Base-by-base conservation (phyloP, 148 eudicot genomes). In the Fagopyrum esculentum region DNA sequence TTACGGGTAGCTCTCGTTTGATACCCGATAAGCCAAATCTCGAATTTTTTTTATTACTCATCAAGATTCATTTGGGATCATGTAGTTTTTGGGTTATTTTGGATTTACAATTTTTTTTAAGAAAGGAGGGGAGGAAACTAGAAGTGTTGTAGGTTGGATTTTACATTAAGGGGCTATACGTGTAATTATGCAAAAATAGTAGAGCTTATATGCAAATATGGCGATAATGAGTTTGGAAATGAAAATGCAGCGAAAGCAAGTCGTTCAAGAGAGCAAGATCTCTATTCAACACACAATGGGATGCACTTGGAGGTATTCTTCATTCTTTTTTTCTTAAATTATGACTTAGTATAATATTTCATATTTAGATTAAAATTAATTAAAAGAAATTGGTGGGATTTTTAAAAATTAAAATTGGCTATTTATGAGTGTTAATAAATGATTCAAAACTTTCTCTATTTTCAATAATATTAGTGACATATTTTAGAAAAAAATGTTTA, bases 151-250 rank as follows among this genome's bases (percentile, higher is more conserved):
- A 19, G 30, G 64, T 2, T 57, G 64, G 19, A 51, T 2, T 12
- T 12, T 3, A 5, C 12, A 2, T 51, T 54, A 15, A 16, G 52
- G 13, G 52, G 0, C 1, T 49, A 49, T 49, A 22, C 0, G 10
- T 8, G 52, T 49, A 49, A 13, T 49, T 49, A 9, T 49, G 52
- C 9, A 9, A 9, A 10, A 5, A 61, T 0, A 16, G 8, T 10
- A 35, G 40, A 2, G 40, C 40, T 35, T 35, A 2, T 35, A 35
- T 35, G 40, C 40, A 35, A 35, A 35, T 35, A 35, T 35, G 40
- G 40, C 3, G 40, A 35, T 64, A 64, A 66, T 63, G 69, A 44
- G 44, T 63, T 63, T 63, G 69, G 69, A 63, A 10, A 44, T 63
- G 45, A 16, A 63, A 63, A 30, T 66, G 45, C 45, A 66, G 71